phyloP scores from a whole-genome alignment of 2,329 filamentous ascomycete genomes.

The Alternaria longipes region DNA sequence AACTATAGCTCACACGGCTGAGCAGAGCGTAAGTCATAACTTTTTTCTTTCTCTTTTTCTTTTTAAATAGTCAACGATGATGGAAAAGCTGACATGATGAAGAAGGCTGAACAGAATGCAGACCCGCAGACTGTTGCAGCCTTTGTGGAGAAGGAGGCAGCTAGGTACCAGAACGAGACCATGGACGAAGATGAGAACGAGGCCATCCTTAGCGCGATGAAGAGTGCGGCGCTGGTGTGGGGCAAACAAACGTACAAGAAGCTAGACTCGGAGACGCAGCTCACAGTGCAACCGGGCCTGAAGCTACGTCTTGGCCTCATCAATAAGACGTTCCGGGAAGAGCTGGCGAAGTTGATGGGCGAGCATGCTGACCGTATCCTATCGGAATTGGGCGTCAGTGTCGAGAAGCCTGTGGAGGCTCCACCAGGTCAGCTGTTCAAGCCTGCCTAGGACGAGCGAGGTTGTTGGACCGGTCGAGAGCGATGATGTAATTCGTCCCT shows the following conservation, averaged over 20 bases:
- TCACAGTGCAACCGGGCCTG: conserved; percentile 16
- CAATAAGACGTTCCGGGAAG: conserved; percentile 9
- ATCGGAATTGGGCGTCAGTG: not conserved
- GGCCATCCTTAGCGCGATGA: conserved; percentile 15
- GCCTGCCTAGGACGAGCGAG: not conserved
- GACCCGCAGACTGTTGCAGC: conserved; percentile 13
- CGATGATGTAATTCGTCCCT: not conserved
- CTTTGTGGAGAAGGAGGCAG: conserved; percentile 14
- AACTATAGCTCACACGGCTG: not conserved
- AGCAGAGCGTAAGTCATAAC: conserved; percentile 1
- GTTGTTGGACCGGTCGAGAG: too few relatives aligned
- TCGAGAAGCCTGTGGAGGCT: not conserved
- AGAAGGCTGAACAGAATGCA: not conserved
- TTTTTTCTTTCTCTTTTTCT: not conserved
- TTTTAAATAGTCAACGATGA: not conserved
- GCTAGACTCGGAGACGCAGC: conserved; percentile 7
- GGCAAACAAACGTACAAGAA: conserved; percentile 8
- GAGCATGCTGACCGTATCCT: conserved; percentile 4
- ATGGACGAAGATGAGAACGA: conserved; percentile 27
- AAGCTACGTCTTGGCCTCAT: conserved; percentile 27
- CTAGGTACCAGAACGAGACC: conserved; percentile 3
- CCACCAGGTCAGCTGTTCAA: not conserved
- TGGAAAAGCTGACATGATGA: not conserved
- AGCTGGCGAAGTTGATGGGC: conserved; percentile 15
- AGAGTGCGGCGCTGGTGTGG: conserved; percentile 26